phyloP scores from a whole-genome alignment of 495 filamentous ascomycete species.

The Aspergillus ostianus region DNA sequence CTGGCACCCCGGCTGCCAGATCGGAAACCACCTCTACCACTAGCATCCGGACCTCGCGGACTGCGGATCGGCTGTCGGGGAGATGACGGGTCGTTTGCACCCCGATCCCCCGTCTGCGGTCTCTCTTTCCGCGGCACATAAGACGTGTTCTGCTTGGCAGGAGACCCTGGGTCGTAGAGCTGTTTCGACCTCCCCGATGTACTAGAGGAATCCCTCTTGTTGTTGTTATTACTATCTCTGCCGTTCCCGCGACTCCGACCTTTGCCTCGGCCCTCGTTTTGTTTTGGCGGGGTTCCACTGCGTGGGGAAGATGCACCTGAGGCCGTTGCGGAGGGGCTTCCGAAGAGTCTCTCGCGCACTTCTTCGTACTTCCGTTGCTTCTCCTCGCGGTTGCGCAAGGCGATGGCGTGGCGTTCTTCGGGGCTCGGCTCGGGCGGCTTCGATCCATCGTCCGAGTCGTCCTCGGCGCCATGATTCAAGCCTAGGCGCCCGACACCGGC shows the following conservation, averaged over 20 bases:
- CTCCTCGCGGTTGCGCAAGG: slow-evolving; percentile 76
- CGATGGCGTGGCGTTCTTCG: slow-evolving; percentile 70
- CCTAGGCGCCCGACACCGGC: slow-evolving; percentile 58
- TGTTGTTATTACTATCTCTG: slow-evolving; percentile 25
- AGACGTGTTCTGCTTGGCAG: slow-evolving; percentile 56
- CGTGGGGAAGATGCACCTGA: slow-evolving; percentile 58
- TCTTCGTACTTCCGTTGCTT: slow-evolving; percentile 88
- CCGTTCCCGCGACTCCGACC: slow-evolving; percentile 40
- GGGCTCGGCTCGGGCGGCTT: slow-evolving; percentile 57
- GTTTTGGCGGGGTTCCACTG: slow-evolving; percentile 61
- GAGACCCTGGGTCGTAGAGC: slow-evolving; percentile 74
- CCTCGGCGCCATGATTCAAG: slow-evolving; percentile 60
- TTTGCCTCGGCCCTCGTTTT: slow-evolving; percentile 38
- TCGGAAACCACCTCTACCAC: slow-evolving; percentile 71
- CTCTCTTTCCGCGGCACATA: slow-evolving; percentile 52
- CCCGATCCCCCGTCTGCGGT: slow-evolving; percentile 33
- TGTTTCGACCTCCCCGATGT: slow-evolving; percentile 44
- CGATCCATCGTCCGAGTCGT: slow-evolving; percentile 64
- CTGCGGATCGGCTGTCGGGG: slow-evolving; percentile 59
- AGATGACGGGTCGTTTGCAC: slow-evolving; percentile 42
- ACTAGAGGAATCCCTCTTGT: slow-evolving; percentile 50
- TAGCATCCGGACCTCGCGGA: slow-evolving; percentile 74
- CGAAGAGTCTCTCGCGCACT: slow-evolving; percentile 79
- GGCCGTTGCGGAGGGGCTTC: slow-evolving; percentile 48
- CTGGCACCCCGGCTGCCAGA: slow-evolving; percentile 52